phyloP scores from a whole-genome alignment of 495 filamentous ascomycete genomes.

The Podospora conica region DNA sequence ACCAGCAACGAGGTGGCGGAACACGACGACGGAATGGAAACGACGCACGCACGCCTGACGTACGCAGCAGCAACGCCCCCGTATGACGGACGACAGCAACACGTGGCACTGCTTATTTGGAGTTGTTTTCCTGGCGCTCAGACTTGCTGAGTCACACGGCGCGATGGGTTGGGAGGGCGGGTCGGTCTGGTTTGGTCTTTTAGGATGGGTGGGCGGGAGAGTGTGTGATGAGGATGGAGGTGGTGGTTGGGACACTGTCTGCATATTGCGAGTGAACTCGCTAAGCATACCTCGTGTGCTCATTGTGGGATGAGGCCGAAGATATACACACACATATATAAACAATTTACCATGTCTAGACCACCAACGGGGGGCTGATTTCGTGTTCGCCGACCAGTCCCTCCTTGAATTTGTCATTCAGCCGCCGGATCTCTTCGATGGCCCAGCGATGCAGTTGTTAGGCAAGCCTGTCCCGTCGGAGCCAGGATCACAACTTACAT shows the following conservation, averaged over 20 bases:
- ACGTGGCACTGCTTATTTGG: neutral
- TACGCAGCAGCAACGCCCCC: neutral
- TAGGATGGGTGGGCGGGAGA: neutral
- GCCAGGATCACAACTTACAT: conserved; percentile 8
- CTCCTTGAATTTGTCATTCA: too few relatives aligned
- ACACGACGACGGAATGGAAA: neutral
- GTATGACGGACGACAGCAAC: neutral
- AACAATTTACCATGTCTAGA: neutral
- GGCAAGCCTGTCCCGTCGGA: neutral
- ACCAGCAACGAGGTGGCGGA: neutral
- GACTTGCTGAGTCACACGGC: neutral
- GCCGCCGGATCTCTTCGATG: conserved; percentile 3
- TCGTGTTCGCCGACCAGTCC: too few relatives aligned
- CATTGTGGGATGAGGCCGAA: neutral
- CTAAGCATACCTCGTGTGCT: too few relatives aligned
- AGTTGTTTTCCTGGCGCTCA: neutral
- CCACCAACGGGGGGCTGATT: too few relatives aligned
- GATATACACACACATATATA: neutral
- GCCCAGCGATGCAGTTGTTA: neutral
- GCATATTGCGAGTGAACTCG: too few relatives aligned
- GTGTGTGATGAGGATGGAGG: neutral
- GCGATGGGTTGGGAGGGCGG: neutral
- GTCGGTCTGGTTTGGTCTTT: neutral
- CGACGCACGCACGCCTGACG: neutral
- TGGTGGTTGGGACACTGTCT: neutral